Percentiles rank a stretch among this genome's conserved stretches.
phyloP scores from a whole-genome alignment of 108 stramenopile genomes.

The Fragilariopsis cylindrus region DNA sequence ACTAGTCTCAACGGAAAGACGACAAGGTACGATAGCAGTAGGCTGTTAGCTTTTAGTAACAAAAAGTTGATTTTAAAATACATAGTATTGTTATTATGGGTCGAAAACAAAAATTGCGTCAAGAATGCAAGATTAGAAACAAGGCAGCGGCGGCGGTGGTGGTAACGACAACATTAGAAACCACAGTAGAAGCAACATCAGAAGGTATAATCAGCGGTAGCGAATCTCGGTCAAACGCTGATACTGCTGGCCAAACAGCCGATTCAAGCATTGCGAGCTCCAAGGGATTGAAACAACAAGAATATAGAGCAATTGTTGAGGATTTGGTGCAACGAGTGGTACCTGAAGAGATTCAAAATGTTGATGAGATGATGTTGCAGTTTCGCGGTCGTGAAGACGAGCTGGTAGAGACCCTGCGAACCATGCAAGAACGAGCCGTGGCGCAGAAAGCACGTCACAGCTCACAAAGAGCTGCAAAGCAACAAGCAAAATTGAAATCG shows the following conservation, averaged over 20 bases:
- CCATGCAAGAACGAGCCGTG: constrained; percentile 87
- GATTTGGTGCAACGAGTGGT: constrained; percentile 81
- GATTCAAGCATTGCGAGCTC: constrained; percentile 15
- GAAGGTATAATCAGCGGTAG: constrained; percentile 4
- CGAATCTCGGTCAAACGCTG: constrained; percentile 9
- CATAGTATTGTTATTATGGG: no score
- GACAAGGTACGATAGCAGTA: no score
- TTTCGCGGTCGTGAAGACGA: constrained; percentile 90
- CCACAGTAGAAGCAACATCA: no score
- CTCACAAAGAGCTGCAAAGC: constrained; percentile 74
- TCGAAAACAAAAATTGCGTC: no score
- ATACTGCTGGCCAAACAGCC: constrained; percentile 19
- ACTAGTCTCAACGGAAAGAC: no score
- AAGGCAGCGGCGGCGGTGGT: no score
- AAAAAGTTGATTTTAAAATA: no score
- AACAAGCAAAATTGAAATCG: constrained; percentile 48
- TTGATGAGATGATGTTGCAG: constrained; percentile 90
- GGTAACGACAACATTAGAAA: no score
- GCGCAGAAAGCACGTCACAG: constrained; percentile 76
- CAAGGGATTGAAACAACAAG: constrained; percentile 54
- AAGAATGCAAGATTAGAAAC: no score
- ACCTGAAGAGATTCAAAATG: constrained; percentile 87
- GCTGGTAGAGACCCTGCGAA: constrained; percentile 79
- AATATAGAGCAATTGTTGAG: constrained; percentile 78
- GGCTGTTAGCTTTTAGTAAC: no score